Conservation (phyloP, 257 asterid genomes). For the Marsdenia floribunda region DNA sequence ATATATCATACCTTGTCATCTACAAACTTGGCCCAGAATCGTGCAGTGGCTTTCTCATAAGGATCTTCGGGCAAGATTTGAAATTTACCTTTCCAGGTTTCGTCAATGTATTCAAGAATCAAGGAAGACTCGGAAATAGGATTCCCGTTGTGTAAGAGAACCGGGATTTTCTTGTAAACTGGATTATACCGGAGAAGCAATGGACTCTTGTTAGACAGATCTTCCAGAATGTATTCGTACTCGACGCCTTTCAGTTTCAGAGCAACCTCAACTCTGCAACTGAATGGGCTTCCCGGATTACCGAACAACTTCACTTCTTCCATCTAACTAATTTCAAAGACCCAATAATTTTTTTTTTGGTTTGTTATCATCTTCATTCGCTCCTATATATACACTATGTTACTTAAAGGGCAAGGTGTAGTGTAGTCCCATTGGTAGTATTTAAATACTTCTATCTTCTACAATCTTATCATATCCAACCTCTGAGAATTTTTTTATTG, state of each 20-base stretch:
- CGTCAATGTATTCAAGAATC: slow-evolving; percentile 55
- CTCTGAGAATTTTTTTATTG: too few species aligned
- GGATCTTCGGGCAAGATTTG: slow-evolving; percentile 41
- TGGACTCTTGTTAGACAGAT: slow-evolving; percentile 30
- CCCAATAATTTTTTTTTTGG: not conserved
- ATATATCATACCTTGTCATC: slow-evolving; percentile 38
- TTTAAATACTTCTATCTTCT: too few species aligned
- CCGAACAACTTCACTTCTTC: slow-evolving; percentile 45
- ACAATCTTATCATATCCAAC: too few species aligned
- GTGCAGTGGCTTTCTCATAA: slow-evolving; percentile 32
- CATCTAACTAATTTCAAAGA: slow-evolving; percentile 21
- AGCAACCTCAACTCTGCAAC: slow-evolving; percentile 36
- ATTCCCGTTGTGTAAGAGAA: slow-evolving; percentile 41
- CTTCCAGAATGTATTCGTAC: slow-evolving; percentile 37
- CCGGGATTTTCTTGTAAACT: slow-evolving; percentile 36
- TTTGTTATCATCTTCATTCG: not conserved
- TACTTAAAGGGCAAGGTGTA: not conserved
- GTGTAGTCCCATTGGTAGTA: too few species aligned
- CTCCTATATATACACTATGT: not conserved
- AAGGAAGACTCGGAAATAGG: slow-evolving; percentile 35
- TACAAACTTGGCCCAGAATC: slow-evolving; percentile 48
- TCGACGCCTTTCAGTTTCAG: slow-evolving; percentile 38
- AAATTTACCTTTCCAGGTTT: slow-evolving; percentile 30
- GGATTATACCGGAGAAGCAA: slow-evolving; percentile 43
- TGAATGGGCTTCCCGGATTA: slow-evolving; percentile 32